Base-by-base conservation (phyloP, 345 rosid genomes). In the Mangifera indica region DNA sequence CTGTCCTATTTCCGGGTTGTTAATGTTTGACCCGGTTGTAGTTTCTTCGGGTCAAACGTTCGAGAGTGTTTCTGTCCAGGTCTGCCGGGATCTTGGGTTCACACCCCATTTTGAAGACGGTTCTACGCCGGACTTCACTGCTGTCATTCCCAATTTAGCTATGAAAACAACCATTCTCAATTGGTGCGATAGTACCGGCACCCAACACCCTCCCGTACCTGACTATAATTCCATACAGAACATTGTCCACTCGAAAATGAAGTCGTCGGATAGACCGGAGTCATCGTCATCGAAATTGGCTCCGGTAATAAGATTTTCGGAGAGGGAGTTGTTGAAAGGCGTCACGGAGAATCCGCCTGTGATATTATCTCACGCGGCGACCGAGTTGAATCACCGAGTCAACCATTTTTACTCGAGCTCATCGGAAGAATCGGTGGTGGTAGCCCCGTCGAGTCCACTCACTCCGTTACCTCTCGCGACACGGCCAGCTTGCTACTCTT, bases 31-130 rank as follows among this genome's bases (percentile, higher is more conserved):
- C 77, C 97, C 98, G 0, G 97, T 91, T 21, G 89, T 91, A 37
- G 89, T 93, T 11, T 81, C 94, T 67, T 84, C 98, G 10, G 98
- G 97, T 53, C 98, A 91, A 67, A 86, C 96, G 56, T 93, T 88
- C 66, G 98, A 93, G 64, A 81, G 93, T 0, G 72, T 81, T 49
- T 85, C 83, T 55, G 88, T 93, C 44, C 85, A 90, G 64, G 89
- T 88, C 66, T 93, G 97, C 66, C 78, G 68, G 10, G 76, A 86
- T 65, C 72, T 90, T 12, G 73, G 78, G 55, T 88, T 85, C 45
- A 32, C 63, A 6, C 97, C 96, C 13, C 61, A 73, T 57, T 77
- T 93, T 53, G 72, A 71, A 26, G 85, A 84, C 46, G 87, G 90
- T 37, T 70, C 83, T 8, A 67, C 1, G 0, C 94, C 93, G 3